Base-by-base conservation (phyloP, 148 eudicot species). In the Persicaria maculosa region DNA sequence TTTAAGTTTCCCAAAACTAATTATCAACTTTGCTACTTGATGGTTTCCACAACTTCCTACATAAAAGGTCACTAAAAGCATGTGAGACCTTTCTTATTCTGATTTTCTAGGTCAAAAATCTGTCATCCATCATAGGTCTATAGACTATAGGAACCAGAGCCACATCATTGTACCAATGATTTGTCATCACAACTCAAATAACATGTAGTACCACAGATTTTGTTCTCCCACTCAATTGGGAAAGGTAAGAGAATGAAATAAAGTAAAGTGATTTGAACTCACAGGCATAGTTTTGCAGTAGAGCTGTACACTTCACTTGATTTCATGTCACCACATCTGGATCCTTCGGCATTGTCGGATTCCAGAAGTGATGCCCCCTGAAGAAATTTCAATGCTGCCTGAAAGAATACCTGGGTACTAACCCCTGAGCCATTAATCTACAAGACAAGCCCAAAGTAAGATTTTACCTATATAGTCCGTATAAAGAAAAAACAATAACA, bases 351-450 rank as follows among this genome's bases (percentile, higher is more conserved):
- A 72, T 80, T 77, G 70, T 72, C 79, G 57, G 81, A 77, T 77
- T 86, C 88, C 57, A 81, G n/a, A 74, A 83, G 75, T 5, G 83
- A 81, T 47, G 89, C 89, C 44, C 86, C 85, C 20, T 83, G 80
- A 76, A 86, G 85, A 79, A 83, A 86, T 77, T 86, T 86, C 80
- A 86, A 72, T 14, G 86, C 85, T 15, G 89, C 86, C 77, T 86
- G 86, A 79, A 86, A 83, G 74, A 81, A 83, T 50, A 83, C 79
- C 58, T 74, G 75, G 3, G 89, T 77, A 76, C 86, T 83, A 48
- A 6, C 9, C 14, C 16, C 53, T 10, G 52, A 55, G 25, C 74
- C 78, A 55, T 17, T 17, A 50, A 31, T 68, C 78, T 75, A 65
- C 61, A 75, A 68, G 36, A 70, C 76, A 77, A 52, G 68, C 22